phyloP scores from a whole-genome alignment of 2,329 filamentous ascomycete genomes.

The Trichophyton simii region DNA sequence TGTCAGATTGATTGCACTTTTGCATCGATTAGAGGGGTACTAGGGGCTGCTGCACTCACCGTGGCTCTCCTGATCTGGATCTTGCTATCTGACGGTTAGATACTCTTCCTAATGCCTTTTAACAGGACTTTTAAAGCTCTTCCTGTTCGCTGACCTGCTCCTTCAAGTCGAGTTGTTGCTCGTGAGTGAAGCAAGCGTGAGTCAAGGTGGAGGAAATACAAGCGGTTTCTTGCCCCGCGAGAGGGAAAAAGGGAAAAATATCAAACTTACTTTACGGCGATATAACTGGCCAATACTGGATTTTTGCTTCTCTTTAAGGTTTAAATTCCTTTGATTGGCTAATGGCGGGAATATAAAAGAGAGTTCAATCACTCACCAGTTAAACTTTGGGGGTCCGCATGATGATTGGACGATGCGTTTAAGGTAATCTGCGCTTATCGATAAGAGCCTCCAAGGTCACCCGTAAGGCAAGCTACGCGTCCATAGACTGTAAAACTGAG shows the following conservation, averaged over 20 bases:
- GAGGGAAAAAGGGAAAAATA: background rate
- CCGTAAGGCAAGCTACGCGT: background rate
- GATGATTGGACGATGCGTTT: too few species aligned
- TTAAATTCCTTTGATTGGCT: too few species aligned
- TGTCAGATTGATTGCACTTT: background rate
- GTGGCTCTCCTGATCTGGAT: background rate
- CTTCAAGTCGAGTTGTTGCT: background rate
- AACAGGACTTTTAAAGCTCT: background rate
- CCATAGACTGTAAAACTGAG: background rate
- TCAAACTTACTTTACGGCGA: background rate
- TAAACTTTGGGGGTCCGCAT: too few species aligned
- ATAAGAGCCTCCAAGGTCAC: background rate
- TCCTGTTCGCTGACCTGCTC: background rate
- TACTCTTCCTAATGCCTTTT: background rate
- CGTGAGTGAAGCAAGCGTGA: background rate
- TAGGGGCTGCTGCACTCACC: background rate
- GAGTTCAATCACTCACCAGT: too few species aligned
- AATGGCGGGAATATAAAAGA: too few species aligned
- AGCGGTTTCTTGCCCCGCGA: background rate
- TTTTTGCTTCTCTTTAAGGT: too few species aligned
- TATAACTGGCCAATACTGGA: background rate
- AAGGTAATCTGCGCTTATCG: background rate
- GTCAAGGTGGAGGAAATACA: background rate
- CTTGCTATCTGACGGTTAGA: background rate
- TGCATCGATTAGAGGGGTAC: background rate